Conservation (phyloP, 805 yeast species). For the Kluyveromyces dobzhanskii region DNA sequence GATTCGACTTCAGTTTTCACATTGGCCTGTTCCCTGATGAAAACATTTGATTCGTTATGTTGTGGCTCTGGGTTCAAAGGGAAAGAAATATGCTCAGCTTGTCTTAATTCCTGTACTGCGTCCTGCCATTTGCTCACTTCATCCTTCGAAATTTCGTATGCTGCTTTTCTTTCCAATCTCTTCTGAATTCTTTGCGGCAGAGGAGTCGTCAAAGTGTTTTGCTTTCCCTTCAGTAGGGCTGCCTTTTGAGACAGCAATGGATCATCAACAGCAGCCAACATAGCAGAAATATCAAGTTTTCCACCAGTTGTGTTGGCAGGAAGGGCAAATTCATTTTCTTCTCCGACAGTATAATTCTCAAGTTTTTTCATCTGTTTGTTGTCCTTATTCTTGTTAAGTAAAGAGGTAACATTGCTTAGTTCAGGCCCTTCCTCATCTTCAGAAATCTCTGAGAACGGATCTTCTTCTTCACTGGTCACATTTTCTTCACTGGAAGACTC, state of each 20-base stretch:
- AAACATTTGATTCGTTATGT: conserved; percentile 45
- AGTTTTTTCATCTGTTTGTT: conserved; percentile 35
- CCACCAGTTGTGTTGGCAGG: conserved; percentile 37
- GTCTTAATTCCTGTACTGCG: conserved; percentile 65
- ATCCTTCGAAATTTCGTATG: conserved; percentile 79
- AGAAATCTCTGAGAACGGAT: conserved; percentile 31
- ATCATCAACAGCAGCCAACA: conserved; percentile 59
- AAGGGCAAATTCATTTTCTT: conserved; percentile 62
- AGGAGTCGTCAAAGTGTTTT: conserved; percentile 61
- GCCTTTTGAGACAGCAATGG: conserved; percentile 43
- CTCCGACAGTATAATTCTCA: conserved; percentile 42
- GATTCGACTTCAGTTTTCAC: conserved; percentile 57
- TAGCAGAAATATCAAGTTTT: conserved; percentile 60
- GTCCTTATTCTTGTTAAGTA: conserved; percentile 29
- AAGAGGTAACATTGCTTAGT: conserved; percentile 40
- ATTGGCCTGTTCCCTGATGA: conserved; percentile 36
- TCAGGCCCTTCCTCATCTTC: conserved; percentile 46
- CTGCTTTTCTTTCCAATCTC: conserved; percentile 79
- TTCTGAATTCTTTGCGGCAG: conserved; percentile 79
- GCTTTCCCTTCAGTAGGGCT: conserved; percentile 35
- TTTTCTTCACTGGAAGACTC: conserved; percentile 19
- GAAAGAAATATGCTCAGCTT: conserved; percentile 77
- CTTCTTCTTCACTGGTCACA: conserved; percentile 20
- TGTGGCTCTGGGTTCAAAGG: conserved; percentile 44
- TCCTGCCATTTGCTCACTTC: conserved; percentile 89